phyloP scores from a whole-genome alignment of 2,329 filamentous ascomycete genomes.

The Colletotrichum karsti region DNA sequence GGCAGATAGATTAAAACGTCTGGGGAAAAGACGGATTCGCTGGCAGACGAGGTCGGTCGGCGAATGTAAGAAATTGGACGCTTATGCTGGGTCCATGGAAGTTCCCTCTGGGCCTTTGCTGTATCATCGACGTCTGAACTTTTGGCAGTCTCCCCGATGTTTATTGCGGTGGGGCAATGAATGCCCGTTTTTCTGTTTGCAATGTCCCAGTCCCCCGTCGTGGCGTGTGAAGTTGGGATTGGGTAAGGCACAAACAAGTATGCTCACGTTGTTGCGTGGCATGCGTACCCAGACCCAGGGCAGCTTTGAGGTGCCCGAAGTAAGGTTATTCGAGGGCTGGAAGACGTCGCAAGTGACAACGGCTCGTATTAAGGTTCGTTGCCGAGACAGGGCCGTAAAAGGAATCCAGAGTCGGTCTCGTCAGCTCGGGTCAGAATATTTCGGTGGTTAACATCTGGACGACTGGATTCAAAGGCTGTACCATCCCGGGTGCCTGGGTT shows the following conservation, averaged over 20 bases:
- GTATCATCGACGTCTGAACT: constrained; percentile 17
- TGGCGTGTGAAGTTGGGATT: background rate
- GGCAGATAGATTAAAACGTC: constrained; percentile 15
- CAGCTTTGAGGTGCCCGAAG: background rate
- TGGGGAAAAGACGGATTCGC: background rate
- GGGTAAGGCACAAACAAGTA: background rate
- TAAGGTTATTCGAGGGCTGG: constrained; percentile 1
- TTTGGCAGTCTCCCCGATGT: background rate
- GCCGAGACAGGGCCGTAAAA: background rate
- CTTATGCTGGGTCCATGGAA: constrained; percentile 14
- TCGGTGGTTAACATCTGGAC: background rate
- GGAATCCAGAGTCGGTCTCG: background rate
- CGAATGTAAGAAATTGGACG: background rate
- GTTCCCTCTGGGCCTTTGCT: background rate
- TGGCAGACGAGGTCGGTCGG: background rate
- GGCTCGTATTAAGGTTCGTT: background rate
- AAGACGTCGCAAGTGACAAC: background rate
- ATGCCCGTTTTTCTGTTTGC: background rate
- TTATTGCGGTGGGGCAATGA: background rate
- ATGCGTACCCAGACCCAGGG: background rate
- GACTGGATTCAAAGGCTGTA: background rate
- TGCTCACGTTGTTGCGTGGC: background rate
- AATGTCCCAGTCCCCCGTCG: background rate
- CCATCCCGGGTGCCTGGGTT: background rate
- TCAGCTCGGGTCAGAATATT: background rate